Percentiles rank a stretch among this genome's conserved stretches.
These are phyloP conservation scores for Vanilla planifolia DNA, from an alignment of 106 monocot genomes.

Conservation along the genomic window DNA sequence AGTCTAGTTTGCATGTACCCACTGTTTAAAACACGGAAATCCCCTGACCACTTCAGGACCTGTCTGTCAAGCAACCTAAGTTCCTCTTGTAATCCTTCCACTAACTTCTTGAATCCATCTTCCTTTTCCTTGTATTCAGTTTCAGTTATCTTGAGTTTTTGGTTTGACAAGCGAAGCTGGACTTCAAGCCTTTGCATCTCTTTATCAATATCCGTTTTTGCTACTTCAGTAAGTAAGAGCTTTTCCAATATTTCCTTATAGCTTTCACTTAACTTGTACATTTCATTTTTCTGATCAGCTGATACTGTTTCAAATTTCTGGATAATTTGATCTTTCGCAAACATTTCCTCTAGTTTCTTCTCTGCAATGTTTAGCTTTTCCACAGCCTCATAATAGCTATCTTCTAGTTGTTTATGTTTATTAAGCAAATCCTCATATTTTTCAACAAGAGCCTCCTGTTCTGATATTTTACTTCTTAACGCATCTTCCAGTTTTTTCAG, in stretches of 20 bases:
- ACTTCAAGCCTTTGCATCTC: constrained; percentile 47
- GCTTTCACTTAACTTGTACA: constrained; percentile 19
- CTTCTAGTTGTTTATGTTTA: constrained; percentile 36
- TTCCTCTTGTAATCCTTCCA: constrained; percentile 29
- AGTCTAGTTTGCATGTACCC: constrained; percentile 28
- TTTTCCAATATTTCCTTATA: constrained; percentile 24
- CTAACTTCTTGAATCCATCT: constrained; percentile 21
- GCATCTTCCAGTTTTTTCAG: constrained; percentile 20
- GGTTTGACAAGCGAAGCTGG: constrained; percentile 55
- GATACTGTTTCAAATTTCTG: constrained; percentile 14
- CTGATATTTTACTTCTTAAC: constrained; percentile 26
- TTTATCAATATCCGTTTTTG: constrained; percentile 23
- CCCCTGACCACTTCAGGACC: constrained; percentile 11
- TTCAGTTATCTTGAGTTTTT: constrained; percentile 72
- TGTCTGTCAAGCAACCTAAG: constrained; percentile 31
- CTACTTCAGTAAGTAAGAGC: constrained; percentile 27
- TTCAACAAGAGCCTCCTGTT: constrained; percentile 21
- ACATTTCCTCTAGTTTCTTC: constrained; percentile 21
- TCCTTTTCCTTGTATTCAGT: constrained; percentile 51
- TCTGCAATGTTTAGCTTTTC: constrained; percentile 17
- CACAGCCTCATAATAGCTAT: constrained; percentile 17
- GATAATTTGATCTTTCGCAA: constrained; percentile 19
- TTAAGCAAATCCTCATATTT: constrained; percentile 28
- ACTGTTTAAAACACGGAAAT: constrained; percentile 14
- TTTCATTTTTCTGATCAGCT: constrained; percentile 35